Conservation (phyloP, 495 filamentous ascomycete species). For the Penicillium coprophilum region DNA sequence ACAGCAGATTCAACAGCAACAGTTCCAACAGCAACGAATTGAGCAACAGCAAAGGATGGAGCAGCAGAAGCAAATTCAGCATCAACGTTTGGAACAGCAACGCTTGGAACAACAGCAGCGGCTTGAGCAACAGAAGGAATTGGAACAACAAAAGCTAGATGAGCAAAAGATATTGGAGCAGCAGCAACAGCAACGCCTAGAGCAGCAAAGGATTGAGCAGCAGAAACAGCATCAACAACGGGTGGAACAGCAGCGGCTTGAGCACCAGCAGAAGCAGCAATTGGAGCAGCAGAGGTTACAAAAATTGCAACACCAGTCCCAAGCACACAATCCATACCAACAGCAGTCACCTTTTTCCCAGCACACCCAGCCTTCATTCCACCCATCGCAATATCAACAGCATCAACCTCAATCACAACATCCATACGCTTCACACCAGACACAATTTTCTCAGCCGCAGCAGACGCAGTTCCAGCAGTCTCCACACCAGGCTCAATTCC, state of each 20-base stretch:
- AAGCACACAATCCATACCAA: conserved; percentile 24
- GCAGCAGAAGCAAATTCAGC: conserved; percentile 17
- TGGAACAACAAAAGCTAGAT: conserved; percentile 21
- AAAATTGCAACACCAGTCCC: conserved; percentile 28
- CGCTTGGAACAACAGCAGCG: conserved; percentile 16
- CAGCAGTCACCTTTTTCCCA: conserved; percentile 18
- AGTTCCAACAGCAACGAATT: conserved; percentile 19
- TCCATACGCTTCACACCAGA: conserved; percentile 11
- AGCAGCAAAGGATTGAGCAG: conserved; percentile 18
- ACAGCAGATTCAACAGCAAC: conserved; percentile 30
- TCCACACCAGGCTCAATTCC: conserved; percentile 18
- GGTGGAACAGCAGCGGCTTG: conserved; percentile 21
- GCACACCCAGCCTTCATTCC: conserved; percentile 22
- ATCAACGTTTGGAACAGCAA: conserved; percentile 13
- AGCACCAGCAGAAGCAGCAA: conserved; percentile 26
- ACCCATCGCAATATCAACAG: conserved; percentile 28
- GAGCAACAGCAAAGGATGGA: conserved; percentile 29
- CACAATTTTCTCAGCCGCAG: conserved; percentile 17
- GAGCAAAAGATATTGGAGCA: conserved; percentile 24
- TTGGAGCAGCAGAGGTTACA: conserved; percentile 26
- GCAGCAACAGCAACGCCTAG: conserved; percentile 25
- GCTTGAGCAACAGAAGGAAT: conserved; percentile 20
- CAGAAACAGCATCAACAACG: conserved; percentile 12
- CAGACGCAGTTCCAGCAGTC: conserved; percentile 16
- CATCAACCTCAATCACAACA: conserved; percentile 18